Percentiles rank a stretch among this genome's conserved stretches.
These are phyloP conservation scores for Naganishia onofrii DNA, from an alignment of 768 basidiomycete species.

Conservation along the genomic window DNA sequence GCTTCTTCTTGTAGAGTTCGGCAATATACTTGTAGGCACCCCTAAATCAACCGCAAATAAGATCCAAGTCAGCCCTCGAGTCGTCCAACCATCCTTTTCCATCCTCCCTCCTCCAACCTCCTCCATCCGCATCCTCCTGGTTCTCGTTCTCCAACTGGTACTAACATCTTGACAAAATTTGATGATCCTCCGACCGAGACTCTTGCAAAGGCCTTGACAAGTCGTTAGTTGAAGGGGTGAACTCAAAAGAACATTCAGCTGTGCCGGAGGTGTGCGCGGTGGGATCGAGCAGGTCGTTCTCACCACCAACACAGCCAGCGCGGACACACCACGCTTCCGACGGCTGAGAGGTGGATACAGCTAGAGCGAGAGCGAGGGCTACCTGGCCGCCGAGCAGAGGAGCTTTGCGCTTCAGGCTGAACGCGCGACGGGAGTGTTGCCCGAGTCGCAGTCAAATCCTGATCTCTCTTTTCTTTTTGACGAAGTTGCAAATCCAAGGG, in stretches of 20 bases:
- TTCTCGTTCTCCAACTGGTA: neutral
- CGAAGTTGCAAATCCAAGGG: too few relatives aligned
- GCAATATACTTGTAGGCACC: slow-evolving; percentile 71
- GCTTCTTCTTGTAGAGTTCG: slow-evolving; percentile 88
- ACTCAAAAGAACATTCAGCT: neutral
- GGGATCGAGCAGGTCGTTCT: slow-evolving; percentile 24
- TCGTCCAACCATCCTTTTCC: too few relatives aligned
- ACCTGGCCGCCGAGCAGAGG: too few relatives aligned
- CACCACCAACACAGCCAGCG: neutral
- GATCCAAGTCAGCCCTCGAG: neutral
- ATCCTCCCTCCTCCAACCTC: neutral
- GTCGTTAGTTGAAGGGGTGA: slow-evolving; percentile 23
- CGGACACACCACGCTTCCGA: neutral
- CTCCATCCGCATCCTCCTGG: neutral
- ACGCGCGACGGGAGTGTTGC: too few relatives aligned
- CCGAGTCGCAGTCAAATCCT: too few relatives aligned
- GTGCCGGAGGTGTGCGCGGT: neutral
- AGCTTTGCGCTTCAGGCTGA: too few relatives aligned
- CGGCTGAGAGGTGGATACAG: neutral
- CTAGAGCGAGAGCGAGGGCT: neutral
- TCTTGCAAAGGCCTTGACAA: slow-evolving; percentile 17
- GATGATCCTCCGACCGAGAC: slow-evolving; percentile 27
- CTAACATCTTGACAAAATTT: slow-evolving; percentile 24
- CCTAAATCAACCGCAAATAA: slow-evolving; percentile 19
- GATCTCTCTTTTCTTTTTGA: too few relatives aligned